Percentiles rank a stretch among this genome's conserved stretches.
These are phyloP conservation scores for Echium plantagineum DNA, from an alignment of 257 asterid genomes.

Conservation along the genomic window DNA sequence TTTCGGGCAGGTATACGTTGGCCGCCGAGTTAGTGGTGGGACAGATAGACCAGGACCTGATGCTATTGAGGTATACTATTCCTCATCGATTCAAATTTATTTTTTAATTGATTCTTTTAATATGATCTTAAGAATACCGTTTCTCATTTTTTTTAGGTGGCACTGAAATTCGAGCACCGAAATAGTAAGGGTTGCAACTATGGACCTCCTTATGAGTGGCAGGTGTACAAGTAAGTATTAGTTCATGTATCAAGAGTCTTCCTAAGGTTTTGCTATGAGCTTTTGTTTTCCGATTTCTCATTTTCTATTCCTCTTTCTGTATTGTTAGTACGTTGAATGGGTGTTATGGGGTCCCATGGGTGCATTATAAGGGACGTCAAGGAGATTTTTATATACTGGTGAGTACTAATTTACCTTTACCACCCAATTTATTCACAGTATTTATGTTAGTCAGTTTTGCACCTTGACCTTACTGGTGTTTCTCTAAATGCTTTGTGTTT, in stretches of 20 bases:
- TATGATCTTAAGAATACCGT: neutral
- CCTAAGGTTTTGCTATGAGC: neutral
- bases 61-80: constrained; percentile 60
- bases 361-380: constrained; percentile 51
- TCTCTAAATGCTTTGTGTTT: neutral
- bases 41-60: constrained; percentile 83
- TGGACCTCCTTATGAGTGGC: constrained; percentile 95
- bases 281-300: neutral
- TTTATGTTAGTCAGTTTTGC: too few species aligned
- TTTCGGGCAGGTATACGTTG: constrained; percentile 92
- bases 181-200: constrained; percentile 85
- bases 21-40: constrained; percentile 73
- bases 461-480: too few species aligned
- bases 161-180: constrained; percentile 76
- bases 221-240: constrained; percentile 74
- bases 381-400: constrained; percentile 91
- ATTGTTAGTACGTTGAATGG: constrained; percentile 42
- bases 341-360: constrained; percentile 49
- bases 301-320: constrained; percentile 6
- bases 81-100: neutral
- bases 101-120: neutral
- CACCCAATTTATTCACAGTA: too few species aligned
- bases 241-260: constrained; percentile 4
- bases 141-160: constrained; percentile 39
- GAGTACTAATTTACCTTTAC: constrained; percentile 2